phyloP scores from a whole-genome alignment of 2,329 filamentous ascomycete species.

The Chalaropsis thielavioides region DNA sequence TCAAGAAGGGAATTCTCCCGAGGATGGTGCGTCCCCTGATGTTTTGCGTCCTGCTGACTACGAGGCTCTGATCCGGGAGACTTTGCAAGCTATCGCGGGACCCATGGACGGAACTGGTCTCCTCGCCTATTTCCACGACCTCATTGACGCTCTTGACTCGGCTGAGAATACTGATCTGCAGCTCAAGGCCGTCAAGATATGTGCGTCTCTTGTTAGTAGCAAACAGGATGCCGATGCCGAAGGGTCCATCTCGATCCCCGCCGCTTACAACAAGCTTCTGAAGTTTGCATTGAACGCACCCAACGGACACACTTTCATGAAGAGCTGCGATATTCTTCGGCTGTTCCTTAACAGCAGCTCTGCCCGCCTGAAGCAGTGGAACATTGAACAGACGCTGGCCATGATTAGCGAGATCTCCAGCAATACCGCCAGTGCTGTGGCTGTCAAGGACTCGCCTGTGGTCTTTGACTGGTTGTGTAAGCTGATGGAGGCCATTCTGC shows the following conservation, averaged over 20 bases:
- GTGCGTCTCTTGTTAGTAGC: constrained; percentile 21
- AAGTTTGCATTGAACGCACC: constrained; percentile 10
- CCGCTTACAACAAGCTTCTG: constrained; percentile 29
- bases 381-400: constrained; percentile 38
- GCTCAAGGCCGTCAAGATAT: constrained; percentile 31
- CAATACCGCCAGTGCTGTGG: constrained; percentile 23
- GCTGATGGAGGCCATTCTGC: constrained; percentile 41
- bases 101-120: constrained; percentile 24
- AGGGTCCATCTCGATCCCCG: constrained; percentile 27
- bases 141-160: constrained; percentile 25
- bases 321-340: constrained; percentile 30
- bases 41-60: constrained; percentile 16
- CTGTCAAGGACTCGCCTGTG: constrained; percentile 24
- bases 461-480: constrained; percentile 36
- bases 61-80: constrained; percentile 24
- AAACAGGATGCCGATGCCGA: constrained; percentile 16
- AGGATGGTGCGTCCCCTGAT: constrained; percentile 7
- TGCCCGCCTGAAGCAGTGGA: constrained; percentile 41
- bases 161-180: constrained; percentile 27
- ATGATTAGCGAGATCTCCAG: constrained; percentile 27
- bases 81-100: constrained; percentile 24
- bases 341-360: constrained; percentile 37
- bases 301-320: constrained; percentile 24
- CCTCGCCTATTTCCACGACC: constrained; percentile 28
- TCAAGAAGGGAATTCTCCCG: background rate